Evolutionary conservation across 1,139 yeast species (phyloP), one percentile per base, ranked within the genome.

Genomic region (Chernovozyma aurita): DNA sequence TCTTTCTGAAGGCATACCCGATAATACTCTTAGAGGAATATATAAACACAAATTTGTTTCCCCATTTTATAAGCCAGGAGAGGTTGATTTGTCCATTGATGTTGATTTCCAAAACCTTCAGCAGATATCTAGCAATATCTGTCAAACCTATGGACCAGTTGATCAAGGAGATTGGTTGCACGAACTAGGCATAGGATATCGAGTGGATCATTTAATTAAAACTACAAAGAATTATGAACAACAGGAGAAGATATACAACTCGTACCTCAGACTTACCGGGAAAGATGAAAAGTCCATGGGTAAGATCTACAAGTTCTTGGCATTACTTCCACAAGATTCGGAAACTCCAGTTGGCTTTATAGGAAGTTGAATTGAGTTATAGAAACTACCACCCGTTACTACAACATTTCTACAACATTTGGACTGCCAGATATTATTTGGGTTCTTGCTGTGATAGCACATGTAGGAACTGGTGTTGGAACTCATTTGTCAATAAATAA

Each of bases 91-190:
- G 32, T 85, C 95, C 0, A 80, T 84, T 1, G 95, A 86, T 51
- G 95, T 86, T 11, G 95, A 86, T 55, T 86, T 86, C 49, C 71
- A 66, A 31, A 82, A 80, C 11, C 58, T 83, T 37, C 63, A 61
- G 22, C 42, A 48, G 16, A 58, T 69, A 0, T 20, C 22, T 20
- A 7, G 8, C 6, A 20, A 20, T 20, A 20, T 20, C 9, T 20
- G 22, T 20, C 22, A 7, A 9, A 9, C 22, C 9, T 63, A 55
- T 43, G 92, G 88, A 0, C 85, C 92, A 0, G 73, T 74, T 1
- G 79, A 78, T 34, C 95, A 86, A 53, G 94, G 90, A 2, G 87
- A 82, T 49, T 86, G 88, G 81, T 66, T 86, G 22, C 85, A 84
- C 49, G 70, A 73, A 24, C 63, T 85, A 66, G 95, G 95, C 0